Conservation (phyloP, 2,329 filamentous ascomycete genomes). For the Fusarium nygamai region DNA sequence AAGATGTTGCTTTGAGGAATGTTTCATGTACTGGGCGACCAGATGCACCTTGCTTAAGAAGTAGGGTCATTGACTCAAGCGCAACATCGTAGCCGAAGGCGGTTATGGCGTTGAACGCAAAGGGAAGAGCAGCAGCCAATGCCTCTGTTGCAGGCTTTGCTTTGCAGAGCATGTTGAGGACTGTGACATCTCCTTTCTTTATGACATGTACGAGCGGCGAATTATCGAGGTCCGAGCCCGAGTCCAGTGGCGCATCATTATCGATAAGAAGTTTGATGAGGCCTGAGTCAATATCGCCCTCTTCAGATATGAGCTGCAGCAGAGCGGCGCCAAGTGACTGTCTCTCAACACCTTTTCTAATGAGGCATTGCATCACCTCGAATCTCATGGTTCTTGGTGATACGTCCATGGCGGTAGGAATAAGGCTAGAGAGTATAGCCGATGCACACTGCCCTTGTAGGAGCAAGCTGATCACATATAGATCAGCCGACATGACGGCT, state of each 20-base stretch:
- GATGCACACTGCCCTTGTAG: not conserved
- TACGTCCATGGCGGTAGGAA: not conserved
- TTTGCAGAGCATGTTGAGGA: not conserved
- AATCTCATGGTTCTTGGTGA: not conserved
- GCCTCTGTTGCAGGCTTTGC: not conserved
- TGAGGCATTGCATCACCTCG: not conserved
- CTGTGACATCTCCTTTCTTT: not conserved
- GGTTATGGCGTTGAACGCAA: not conserved
- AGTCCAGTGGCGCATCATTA: not conserved
- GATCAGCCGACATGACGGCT: not conserved
- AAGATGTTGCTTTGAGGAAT: not conserved
- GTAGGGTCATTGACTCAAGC: not conserved
- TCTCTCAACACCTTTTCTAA: not conserved
- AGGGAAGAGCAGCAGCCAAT: not conserved
- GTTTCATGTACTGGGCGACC: not conserved
- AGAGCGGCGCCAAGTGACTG: not conserved
- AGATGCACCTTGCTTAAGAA: not conserved
- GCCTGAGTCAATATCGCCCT: not conserved
- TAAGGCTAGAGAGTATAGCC: not conserved
- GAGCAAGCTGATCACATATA: not conserved
- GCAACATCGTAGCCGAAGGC: not conserved
- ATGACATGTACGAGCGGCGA: not conserved
- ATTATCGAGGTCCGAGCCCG: not conserved
- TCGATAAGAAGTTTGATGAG: conserved; percentile 5
- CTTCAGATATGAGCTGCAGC: not conserved